Evolutionary conservation across 495 filamentous ascomycete species (phyloP).

Genomic region (Hyaloscypha finlandica): DNA sequence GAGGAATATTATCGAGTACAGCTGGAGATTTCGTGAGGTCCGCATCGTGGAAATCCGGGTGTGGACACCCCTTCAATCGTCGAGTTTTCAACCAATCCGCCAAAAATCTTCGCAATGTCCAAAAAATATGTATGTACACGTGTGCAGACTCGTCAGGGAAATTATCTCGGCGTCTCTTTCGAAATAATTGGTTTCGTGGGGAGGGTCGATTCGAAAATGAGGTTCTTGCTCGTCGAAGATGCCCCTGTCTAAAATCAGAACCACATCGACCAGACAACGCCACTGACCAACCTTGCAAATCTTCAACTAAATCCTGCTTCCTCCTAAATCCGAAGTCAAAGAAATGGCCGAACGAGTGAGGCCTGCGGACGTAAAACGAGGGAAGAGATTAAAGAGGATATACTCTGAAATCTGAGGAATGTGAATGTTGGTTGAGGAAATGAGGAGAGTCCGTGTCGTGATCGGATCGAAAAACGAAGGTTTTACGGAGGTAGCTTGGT

Average conservation of each 20-base stretch:
- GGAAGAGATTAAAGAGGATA: slow-evolving; percentile 16
- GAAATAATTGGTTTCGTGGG: neutral
- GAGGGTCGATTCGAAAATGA: neutral
- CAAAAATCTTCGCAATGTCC: neutral
- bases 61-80: slow-evolving; percentile 18
- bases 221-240: slow-evolving; percentile 8
- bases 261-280: slow-evolving; percentile 22
- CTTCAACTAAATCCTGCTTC: neutral
- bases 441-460: neutral
- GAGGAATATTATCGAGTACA: slow-evolving; percentile 37
- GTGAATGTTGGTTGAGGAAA: neutral
- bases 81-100: slow-evolving; percentile 2
- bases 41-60: slow-evolving; percentile 28
- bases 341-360: slow-evolving; percentile 34
- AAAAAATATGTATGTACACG: neutral
- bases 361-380: slow-evolving; percentile 16
- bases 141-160: neutral
- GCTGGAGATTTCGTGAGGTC: slow-evolving; percentile 21
- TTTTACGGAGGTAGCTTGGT: neutral
- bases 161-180: neutral
- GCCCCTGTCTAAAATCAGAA: slow-evolving; percentile 10
- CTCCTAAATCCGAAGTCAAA: neutral
- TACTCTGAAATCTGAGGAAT: neutral
- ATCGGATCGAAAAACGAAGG: neutral
- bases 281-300: slow-evolving; percentile 17